Evolutionary conservation across 1,284 basidiomycete genomes (phyloP).

Genomic region (Athelia psychrophila): DNA sequence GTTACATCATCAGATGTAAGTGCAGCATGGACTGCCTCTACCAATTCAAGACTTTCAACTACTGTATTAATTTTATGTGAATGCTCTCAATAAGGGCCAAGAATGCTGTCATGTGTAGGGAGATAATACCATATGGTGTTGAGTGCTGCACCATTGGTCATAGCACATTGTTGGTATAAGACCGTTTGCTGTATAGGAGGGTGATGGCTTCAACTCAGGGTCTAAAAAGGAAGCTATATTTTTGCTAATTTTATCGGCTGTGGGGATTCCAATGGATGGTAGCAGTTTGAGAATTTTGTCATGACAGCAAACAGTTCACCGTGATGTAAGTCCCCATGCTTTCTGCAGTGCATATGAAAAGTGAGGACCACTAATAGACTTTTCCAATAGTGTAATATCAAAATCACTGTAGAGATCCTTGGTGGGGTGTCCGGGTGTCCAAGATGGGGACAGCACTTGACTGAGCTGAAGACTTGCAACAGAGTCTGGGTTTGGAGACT

Average conservation of each 20-base stretch:
- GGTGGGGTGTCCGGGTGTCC: no score
- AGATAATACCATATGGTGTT: constrained; percentile 17
- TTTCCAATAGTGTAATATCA: constrained; percentile 16
- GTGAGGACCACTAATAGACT: constrained; percentile 13
- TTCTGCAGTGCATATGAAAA: constrained; percentile 13
- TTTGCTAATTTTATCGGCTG: constrained; percentile 9
- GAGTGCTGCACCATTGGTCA: constrained; percentile 25
- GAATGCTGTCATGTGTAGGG: constrained; percentile 8
- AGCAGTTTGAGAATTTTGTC: constrained; percentile 9
- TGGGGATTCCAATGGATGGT: constrained; percentile 16
- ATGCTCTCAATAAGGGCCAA: constrained; percentile 23
- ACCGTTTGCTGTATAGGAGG: background rate
- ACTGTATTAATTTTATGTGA: constrained; percentile 9
- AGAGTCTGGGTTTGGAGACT: no score
- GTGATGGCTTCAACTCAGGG: constrained; percentile 9
- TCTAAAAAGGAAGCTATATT: constrained; percentile 18
- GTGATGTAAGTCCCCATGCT: constrained; percentile 16
- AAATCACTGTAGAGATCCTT: no score
- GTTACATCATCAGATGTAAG: constrained; percentile 1
- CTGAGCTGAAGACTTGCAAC: no score
- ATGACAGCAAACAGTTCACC: constrained; percentile 10
- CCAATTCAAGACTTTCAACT: constrained; percentile 9
- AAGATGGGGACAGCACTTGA: no score
- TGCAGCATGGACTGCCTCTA: constrained; percentile 12
- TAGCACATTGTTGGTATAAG: constrained; percentile 12